These are phyloP conservation scores for Sarcodon aspratus DNA, from an alignment of 768 basidiomycete species.

Conservation along the genomic window DNA sequence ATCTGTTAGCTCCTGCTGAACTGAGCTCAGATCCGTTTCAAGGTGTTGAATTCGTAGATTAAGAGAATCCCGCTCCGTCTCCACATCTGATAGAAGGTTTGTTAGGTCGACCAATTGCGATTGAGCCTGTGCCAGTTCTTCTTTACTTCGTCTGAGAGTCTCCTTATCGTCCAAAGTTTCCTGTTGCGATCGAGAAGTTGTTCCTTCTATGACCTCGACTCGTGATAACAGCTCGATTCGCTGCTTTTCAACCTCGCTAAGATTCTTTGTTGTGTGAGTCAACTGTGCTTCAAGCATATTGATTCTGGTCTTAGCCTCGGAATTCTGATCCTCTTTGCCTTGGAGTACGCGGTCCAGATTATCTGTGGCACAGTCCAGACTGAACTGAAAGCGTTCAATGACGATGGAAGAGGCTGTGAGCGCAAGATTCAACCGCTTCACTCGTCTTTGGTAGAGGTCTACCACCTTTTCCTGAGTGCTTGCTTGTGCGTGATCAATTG, in stretches of 20 bases:
- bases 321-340: constrained; percentile 2
- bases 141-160: constrained; percentile 11
- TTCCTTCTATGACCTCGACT: constrained; percentile 7
- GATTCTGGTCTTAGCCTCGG: constrained; percentile 4
- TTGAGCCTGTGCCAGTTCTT: constrained; percentile 28
- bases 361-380: constrained; percentile 5
- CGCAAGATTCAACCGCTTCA: neutral
- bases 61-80: constrained; percentile 58
- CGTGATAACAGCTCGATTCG: constrained; percentile 7
- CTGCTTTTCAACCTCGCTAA: constrained; percentile 4
- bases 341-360: constrained; percentile 2
- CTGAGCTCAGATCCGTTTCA: constrained; percentile 40
- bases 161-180: constrained; percentile 9
- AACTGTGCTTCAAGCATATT: constrained; percentile 3
- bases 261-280: constrained; percentile 2
- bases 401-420: constrained; percentile 2
- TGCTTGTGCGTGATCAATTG: constrained; percentile 8
- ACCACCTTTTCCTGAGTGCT: constrained; percentile 6
- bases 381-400: neutral
- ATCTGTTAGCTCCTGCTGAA: constrained; percentile 40
- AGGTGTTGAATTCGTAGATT: constrained; percentile 54
- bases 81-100: constrained; percentile 39
- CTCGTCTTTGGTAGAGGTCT: constrained; percentile 1
- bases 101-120: constrained; percentile 32
- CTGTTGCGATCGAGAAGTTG: constrained; percentile 8